These are phyloP conservation scores for Aciculoconidium aculeatum DNA, from an alignment of 805 yeast genomes.

Conservation along the genomic window DNA sequence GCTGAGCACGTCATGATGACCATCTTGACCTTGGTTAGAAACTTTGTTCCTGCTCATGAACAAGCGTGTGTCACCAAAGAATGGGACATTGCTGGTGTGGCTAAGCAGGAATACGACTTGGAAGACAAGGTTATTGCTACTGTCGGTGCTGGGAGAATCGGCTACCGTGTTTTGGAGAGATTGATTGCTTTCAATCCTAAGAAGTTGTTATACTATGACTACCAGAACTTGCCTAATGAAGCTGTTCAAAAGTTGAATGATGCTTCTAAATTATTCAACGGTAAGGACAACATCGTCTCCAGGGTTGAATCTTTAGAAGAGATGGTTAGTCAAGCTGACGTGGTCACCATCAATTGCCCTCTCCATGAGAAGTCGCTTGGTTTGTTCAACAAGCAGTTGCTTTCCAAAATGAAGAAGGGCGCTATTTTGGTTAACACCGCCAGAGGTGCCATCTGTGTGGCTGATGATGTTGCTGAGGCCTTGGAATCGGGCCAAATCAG, in stretches of 20 bases:
- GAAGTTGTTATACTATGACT: conserved; percentile 69
- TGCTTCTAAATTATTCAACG: conserved; percentile 36
- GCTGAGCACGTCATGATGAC: conserved; percentile 80
- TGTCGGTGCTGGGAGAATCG: conserved; percentile 79
- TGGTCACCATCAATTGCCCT: conserved; percentile 74
- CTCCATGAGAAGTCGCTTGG: conserved; percentile 67
- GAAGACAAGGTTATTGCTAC: conserved; percentile 77
- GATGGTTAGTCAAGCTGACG: conserved; percentile 59
- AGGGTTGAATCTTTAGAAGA: conserved; percentile 58
- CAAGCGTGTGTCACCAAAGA: conserved; percentile 48
- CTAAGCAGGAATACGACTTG: conserved; percentile 67
- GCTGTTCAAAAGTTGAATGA: conserved; percentile 36
- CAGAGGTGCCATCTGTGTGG: conserved; percentile 66
- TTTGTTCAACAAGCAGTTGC: conserved; percentile 57
- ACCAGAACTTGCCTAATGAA: conserved; percentile 57
- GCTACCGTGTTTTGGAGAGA: conserved; percentile 69
- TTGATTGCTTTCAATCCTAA: conserved; percentile 68
- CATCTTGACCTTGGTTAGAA: conserved; percentile 63
- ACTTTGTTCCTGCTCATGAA: conserved; percentile 74
- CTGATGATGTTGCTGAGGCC: conserved; percentile 72
- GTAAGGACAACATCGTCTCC: conserved; percentile 51
- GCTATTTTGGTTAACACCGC: conserved; percentile 14
- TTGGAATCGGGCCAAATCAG: conserved; percentile 60
- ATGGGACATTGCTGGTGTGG: conserved; percentile 72
- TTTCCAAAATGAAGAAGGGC: conserved; percentile 38